A percentile compares a stretch with the other conserved stretches of the same genome.
Conservation (phyloP, 2,329 filamentous ascomycete species). For the Pseudogymnoascus sp. region DNA sequence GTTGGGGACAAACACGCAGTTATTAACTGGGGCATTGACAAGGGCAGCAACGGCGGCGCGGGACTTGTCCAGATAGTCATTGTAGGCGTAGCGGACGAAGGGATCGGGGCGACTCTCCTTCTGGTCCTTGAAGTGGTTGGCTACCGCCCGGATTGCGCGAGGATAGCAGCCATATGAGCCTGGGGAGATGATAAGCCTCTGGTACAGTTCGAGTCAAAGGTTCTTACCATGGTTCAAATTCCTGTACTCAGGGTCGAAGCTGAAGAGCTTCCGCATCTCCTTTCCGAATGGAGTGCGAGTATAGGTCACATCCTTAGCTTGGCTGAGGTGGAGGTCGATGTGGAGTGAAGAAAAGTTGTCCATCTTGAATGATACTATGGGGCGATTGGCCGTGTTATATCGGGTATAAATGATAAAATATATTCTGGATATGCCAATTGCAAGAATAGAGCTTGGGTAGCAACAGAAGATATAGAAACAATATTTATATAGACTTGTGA, state of each 20-base stretch:
- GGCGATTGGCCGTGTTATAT: background rate
- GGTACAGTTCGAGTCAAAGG: background rate
- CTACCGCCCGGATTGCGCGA: constrained; percentile 47
- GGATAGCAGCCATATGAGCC: constrained; percentile 79
- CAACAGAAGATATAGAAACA: background rate
- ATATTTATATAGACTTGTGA: background rate
- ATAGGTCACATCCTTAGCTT: constrained; percentile 16
- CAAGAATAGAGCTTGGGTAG: too few species aligned
- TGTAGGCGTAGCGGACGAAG: constrained; percentile 66
- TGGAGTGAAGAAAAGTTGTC: constrained; percentile 16
- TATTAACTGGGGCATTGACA: constrained; percentile 57
- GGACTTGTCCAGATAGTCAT: constrained; percentile 53
- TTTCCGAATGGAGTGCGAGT: constrained; percentile 26
- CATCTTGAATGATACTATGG: constrained; percentile 15
- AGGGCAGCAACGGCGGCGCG: constrained; percentile 58
- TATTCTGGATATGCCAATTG: background rate
- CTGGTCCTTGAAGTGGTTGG: constrained; percentile 58
- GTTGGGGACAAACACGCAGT: constrained; percentile 72
- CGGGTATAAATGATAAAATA: background rate
- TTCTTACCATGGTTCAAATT: constrained; percentile 32
- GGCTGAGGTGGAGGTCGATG: constrained; percentile 11
- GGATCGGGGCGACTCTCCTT: constrained; percentile 64
- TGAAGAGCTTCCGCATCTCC: constrained; percentile 30
- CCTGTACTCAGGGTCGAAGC: constrained; percentile 26
- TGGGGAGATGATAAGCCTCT: constrained; percentile 9